A percentile compares a stretch with the other conserved stretches of the same genome.
These are phyloP conservation scores for Xylaria cubensis DNA, from an alignment of 495 filamentous ascomycete genomes.

Conservation along the genomic window DNA sequence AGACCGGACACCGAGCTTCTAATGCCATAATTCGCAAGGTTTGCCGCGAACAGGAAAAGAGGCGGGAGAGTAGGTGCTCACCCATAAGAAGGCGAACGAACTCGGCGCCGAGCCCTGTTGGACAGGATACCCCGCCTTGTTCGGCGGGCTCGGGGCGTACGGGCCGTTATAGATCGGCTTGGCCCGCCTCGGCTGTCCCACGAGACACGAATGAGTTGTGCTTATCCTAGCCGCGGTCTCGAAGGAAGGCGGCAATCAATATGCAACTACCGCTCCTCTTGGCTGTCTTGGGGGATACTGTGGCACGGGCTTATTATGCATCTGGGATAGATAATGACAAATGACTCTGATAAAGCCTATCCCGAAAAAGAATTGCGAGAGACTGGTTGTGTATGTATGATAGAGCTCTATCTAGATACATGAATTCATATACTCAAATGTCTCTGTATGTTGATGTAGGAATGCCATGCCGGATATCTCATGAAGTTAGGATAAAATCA, in stretches of 20 bases:
- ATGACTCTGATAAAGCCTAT: neutral
- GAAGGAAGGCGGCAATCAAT: slow-evolving; percentile 5
- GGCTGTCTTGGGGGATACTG: neutral
- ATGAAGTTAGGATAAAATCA: neutral
- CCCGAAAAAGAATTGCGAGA: neutral
- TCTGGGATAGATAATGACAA: neutral
- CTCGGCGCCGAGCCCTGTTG: slow-evolving; percentile 15
- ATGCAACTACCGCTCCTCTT: neutral
- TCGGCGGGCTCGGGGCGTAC: neutral
- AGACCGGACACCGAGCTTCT: no score
- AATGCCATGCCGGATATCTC: neutral
- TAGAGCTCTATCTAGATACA: neutral
- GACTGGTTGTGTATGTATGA: neutral
- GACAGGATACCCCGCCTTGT: slow-evolving; percentile 6
- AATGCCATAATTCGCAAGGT: neutral
- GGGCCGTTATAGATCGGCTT: slow-evolving; percentile 6
- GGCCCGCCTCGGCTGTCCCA: neutral
- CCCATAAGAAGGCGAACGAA: neutral
- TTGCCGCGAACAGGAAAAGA: neutral
- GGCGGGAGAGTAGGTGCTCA: neutral
- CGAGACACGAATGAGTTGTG: neutral
- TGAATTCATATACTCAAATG: neutral
- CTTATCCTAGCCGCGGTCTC: neutral
- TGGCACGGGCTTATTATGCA: neutral
- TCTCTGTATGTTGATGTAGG: neutral